Evolutionary conservation across 176 grass and related monocot genomes (phyloP).

Genomic region (Pontederia crassipes): DNA sequence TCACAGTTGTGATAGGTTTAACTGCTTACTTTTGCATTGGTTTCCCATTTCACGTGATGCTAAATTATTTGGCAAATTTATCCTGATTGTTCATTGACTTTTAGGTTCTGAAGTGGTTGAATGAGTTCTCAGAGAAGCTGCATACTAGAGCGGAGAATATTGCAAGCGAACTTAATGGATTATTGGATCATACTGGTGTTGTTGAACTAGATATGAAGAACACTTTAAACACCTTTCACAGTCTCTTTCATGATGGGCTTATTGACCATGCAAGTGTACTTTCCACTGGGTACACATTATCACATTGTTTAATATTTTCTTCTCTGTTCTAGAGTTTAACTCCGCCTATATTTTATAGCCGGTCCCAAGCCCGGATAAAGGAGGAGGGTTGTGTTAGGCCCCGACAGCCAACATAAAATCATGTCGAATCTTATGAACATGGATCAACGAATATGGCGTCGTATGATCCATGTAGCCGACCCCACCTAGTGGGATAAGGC

Average conservation of each 20-base stretch:
- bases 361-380: no score
- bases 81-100: background rate
- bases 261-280: slow-evolving; percentile 81
- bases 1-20: no score
- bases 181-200: slow-evolving; percentile 30
- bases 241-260: slow-evolving; percentile 29
- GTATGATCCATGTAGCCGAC: no score
- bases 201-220: slow-evolving; percentile 71
- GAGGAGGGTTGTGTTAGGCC: no score
- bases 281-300: slow-evolving; percentile 22
- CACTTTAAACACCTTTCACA: slow-evolving; percentile 29
- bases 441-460: no score
- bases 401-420: no score
- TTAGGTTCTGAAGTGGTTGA: slow-evolving; percentile 52
- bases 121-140: slow-evolving; percentile 51
- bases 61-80: no score
- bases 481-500: no score
- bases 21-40: no score
- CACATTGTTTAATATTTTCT: slow-evolving; percentile 7
- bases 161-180: slow-evolving; percentile 33
- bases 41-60: no score
- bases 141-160: slow-evolving; percentile 36
- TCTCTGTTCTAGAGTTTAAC: slow-evolving; percentile 3
- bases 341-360: no score
- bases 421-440: no score